These are phyloP conservation scores for Bondarzewia mesenterica DNA, from an alignment of 1,284 basidiomycete genomes.

Conservation along the genomic window DNA sequence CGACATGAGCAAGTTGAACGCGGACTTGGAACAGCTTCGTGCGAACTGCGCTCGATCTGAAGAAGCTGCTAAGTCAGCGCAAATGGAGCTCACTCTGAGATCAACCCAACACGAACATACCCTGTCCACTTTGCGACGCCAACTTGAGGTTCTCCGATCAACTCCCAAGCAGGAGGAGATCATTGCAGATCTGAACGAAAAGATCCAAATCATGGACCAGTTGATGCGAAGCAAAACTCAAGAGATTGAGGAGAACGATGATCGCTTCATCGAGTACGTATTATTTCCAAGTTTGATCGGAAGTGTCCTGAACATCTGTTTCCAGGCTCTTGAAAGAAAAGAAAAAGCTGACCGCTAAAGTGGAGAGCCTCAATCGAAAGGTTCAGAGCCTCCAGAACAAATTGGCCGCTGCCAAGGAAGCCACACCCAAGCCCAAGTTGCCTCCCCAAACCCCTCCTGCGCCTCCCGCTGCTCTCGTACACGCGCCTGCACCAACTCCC, in stretches of 20 bases:
- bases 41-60: conserved; percentile 41
- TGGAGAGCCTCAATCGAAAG: conserved; percentile 63
- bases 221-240: conserved; percentile 55
- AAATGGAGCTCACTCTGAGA: conserved; percentile 56
- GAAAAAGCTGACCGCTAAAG: conserved; percentile 61
- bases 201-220: conserved; percentile 66
- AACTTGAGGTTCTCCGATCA: conserved; percentile 44
- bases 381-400: conserved; percentile 63
- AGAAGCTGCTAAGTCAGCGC: conserved; percentile 48
- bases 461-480: conserved; percentile 3
- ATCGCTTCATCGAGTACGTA: conserved; percentile 67
- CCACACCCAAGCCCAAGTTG: conserved; percentile 10
- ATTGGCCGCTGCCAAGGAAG: conserved; percentile 42
- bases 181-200: conserved; percentile 55
- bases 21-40: conserved; percentile 37
- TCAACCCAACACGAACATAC: conserved; percentile 57
- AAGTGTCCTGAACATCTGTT: no score
- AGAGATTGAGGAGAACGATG: conserved; percentile 80
- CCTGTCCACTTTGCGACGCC: conserved; percentile 43
- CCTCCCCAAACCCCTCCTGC: conserved; percentile 5
- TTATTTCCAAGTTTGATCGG: background rate
- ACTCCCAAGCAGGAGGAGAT: conserved; percentile 45
- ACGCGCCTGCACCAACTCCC: background rate
- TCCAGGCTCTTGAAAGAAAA: conserved; percentile 71
- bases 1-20: conserved; percentile 32